Evolutionary conservation across 1,284 basidiomycete genomes (phyloP).

Genomic region (Malassezia cuniculi): DNA sequence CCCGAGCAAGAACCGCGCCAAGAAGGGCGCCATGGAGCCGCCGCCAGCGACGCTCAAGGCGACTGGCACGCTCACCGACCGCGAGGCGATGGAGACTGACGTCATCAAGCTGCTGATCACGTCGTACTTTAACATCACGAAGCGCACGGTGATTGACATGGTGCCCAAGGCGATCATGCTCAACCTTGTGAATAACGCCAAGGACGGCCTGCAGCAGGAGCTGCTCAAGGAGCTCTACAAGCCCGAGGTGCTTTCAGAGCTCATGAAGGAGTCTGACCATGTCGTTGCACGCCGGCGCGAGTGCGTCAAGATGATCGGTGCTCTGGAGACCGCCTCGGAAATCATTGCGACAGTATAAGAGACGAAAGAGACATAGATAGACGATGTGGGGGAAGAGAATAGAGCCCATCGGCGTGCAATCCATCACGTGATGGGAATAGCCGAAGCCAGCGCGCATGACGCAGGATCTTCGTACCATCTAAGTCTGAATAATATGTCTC

Average conservation of each 20-base stretch:
- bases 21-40: constrained; percentile 65
- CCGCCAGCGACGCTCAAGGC: constrained; percentile 85
- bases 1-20: constrained; percentile 54
- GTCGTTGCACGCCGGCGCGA: constrained; percentile 40
- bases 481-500: constrained; percentile 15
- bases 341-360: constrained; percentile 40
- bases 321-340: constrained; percentile 40
- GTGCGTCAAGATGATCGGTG: constrained; percentile 44
- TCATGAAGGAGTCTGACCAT: constrained; percentile 44
- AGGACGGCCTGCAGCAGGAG: constrained; percentile 81
- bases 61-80: constrained; percentile 78
- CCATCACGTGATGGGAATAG: constrained; percentile 1
- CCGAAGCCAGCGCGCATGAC: neutral
- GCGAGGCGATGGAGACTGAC: constrained; percentile 96
- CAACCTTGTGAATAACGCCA: constrained; percentile 79
- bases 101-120: constrained; percentile 66
- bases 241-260: constrained; percentile 36
- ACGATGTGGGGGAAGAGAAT: no score
- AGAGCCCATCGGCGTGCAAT: no score
- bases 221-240: constrained; percentile 51
- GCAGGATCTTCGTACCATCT: neutral
- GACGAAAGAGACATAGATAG: neutral
- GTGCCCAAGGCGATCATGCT: constrained; percentile 83
- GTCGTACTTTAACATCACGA: constrained; percentile 52
- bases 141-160: constrained; percentile 99